Evolutionary conservation across 176 grass and related monocot species (phyloP).

Genomic region (Ananas comosus): DNA sequence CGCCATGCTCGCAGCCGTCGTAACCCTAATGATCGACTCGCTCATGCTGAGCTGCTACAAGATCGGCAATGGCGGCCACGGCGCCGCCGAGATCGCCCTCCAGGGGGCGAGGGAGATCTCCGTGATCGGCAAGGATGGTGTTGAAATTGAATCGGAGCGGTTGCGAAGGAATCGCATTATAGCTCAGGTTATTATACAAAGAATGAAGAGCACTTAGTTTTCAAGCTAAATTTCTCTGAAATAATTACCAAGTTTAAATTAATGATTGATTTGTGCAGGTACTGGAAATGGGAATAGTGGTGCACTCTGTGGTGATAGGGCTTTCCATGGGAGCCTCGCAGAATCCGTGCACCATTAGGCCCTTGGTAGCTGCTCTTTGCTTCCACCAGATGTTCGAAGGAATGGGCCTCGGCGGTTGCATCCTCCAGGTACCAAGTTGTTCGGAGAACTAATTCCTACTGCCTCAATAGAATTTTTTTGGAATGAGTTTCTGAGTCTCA

Average conservation of each 20-base stretch:
- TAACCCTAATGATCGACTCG: constrained; percentile 75
- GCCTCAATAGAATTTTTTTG: no score
- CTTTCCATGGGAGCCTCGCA: constrained; percentile 57
- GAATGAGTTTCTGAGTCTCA: no score
- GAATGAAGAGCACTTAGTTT: background rate
- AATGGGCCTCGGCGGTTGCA: constrained; percentile 76
- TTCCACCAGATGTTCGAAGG: constrained; percentile 96
- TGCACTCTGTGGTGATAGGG: constrained; percentile 87
- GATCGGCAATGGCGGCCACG: constrained; percentile 37
- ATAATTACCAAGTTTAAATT: no score
- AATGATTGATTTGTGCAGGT: constrained; percentile 30
- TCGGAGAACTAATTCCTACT: no score
- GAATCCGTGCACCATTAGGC: constrained; percentile 57
- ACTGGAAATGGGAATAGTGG: constrained; percentile 80
- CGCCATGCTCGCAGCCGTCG: constrained; percentile 64
- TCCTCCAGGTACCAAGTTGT: constrained; percentile 40
- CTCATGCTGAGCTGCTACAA: constrained; percentile 56
- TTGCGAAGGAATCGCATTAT: background rate
- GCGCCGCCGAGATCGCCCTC: constrained; percentile 20
- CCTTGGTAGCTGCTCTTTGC: constrained; percentile 65
- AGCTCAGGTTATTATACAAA: background rate
- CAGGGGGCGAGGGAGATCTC: background rate
- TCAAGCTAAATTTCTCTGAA: background rate
- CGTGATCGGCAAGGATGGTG: background rate
- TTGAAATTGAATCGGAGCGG: background rate